Conservation (phyloP, 306 rosid genomes). For the Clitoria ternatea region DNA sequence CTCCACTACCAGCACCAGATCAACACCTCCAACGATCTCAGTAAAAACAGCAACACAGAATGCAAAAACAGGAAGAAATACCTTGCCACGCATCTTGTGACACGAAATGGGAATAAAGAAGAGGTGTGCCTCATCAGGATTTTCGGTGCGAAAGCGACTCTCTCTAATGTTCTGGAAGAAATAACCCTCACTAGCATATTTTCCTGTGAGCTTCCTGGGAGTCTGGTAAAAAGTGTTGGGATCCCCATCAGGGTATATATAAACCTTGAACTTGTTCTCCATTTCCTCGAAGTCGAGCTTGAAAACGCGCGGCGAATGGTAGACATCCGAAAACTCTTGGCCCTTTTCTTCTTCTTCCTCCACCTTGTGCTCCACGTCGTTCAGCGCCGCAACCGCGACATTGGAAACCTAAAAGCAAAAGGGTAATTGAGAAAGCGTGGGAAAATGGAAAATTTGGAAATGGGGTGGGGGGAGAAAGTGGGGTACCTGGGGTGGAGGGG, state of each 20-base stretch:
- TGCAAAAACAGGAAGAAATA: conserved; percentile 16
- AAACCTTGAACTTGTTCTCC: conserved; percentile 83
- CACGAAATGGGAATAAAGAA: conserved; percentile 94
- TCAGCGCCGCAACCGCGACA: conserved; percentile 30
- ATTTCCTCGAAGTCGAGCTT: conserved; percentile 67
- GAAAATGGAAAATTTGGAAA: not conserved
- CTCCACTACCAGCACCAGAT: not conserved
- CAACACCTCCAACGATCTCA: conserved; percentile 21
- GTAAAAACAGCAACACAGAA: not conserved
- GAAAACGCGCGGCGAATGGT: conserved; percentile 73
- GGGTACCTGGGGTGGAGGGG: conserved; percentile 42
- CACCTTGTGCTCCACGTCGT: not conserved
- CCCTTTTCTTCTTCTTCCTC: not conserved
- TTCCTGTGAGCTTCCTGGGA: conserved; percentile 92
- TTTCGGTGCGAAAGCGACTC: conserved; percentile 66
- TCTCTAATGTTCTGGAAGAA: conserved; percentile 92
- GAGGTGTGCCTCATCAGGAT: conserved; percentile 82
- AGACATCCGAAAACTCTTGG: conserved; percentile 42
- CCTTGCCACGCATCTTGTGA: conserved; percentile 99
- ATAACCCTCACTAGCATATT: conserved; percentile 89
- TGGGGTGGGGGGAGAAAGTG: not conserved
- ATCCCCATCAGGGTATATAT: conserved; percentile 89
- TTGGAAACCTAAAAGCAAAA: conserved; percentile 9
- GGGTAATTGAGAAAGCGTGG: conserved; percentile 1
- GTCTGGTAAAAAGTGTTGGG: conserved; percentile 88